These are phyloP conservation scores for Septoria petroselini DNA, from an alignment of 2,329 filamentous ascomycete species.

Conservation along the genomic window DNA sequence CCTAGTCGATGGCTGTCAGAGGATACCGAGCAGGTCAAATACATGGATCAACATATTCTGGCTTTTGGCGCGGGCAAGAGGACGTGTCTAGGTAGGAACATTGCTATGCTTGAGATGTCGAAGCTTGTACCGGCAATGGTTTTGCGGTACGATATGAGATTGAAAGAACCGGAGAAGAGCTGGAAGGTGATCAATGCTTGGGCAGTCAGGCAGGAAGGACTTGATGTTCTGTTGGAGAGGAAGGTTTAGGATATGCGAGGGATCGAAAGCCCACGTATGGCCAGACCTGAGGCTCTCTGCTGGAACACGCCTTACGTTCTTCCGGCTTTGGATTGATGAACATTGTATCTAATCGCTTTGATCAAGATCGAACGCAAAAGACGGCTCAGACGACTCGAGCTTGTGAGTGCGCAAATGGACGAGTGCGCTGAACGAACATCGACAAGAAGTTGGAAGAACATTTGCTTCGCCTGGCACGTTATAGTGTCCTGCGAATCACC, in stretches of 20 bases:
- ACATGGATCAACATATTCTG: slow-evolving; percentile 63
- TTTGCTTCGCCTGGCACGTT: too few relatives aligned
- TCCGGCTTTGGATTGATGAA: too few relatives aligned
- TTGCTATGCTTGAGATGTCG: slow-evolving; percentile 23
- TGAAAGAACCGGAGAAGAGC: slow-evolving; percentile 13
- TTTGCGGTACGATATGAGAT: slow-evolving; percentile 16
- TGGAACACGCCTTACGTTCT: too few relatives aligned
- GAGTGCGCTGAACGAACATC: too few relatives aligned
- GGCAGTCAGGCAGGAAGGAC: slow-evolving; percentile 19
- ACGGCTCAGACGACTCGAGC: too few relatives aligned
- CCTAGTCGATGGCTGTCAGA: slow-evolving; percentile 47
- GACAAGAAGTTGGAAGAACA: too few relatives aligned
- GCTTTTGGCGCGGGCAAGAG: slow-evolving; percentile 23
- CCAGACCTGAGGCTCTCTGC: too few relatives aligned
- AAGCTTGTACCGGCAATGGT: slow-evolving; percentile 23
- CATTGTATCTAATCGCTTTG: too few relatives aligned
- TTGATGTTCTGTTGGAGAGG: slow-evolving; percentile 12
- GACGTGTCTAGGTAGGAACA: slow-evolving; percentile 22
- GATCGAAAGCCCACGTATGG: too few relatives aligned
- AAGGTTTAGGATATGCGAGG: background rate
- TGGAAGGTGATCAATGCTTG: slow-evolving; percentile 16
- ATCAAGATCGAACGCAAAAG: too few relatives aligned
- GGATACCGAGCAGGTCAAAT: slow-evolving; percentile 58
- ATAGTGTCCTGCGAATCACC: too few relatives aligned
- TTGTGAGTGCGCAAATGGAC: too few relatives aligned